Percentiles rank a stretch among this genome's conserved stretches.
phyloP scores from a whole-genome alignment of 306 rosid species.

The Sicyos edulis region DNA sequence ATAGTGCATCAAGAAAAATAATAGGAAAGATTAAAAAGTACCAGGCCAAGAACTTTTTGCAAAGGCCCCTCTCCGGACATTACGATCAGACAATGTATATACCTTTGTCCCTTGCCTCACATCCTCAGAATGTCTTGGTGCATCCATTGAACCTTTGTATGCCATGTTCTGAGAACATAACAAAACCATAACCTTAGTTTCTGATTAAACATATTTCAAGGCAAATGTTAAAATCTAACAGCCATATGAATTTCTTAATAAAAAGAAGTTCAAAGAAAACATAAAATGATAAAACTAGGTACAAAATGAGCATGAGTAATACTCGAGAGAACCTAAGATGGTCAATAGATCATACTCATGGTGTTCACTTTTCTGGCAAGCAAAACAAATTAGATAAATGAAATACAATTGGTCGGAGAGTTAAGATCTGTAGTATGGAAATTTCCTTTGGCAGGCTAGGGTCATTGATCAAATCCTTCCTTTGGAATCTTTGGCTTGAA shows the following conservation, averaged over 20 bases:
- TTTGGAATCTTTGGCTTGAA: too few species aligned
- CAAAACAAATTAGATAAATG: not conserved
- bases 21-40: slow-evolving; percentile 26
- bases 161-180: slow-evolving; percentile 53
- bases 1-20: slow-evolving; percentile 1
- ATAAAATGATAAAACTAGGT: not conserved
- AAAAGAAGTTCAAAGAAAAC: too few species aligned
- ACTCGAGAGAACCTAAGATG: not conserved
- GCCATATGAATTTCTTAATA: too few species aligned
- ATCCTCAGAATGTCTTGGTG: slow-evolving; percentile 44
- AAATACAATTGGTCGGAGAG: not conserved
- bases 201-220: not conserved
- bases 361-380: not conserved
- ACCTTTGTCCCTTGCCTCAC: slow-evolving; percentile 44
- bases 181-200: slow-evolving; percentile 14
- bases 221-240: not conserved
- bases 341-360: not conserved
- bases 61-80: slow-evolving; percentile 55
- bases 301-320: not conserved
- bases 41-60: slow-evolving; percentile 54
- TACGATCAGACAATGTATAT: slow-evolving; percentile 47
- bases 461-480: too few species aligned
- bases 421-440: not conserved
- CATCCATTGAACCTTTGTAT: slow-evolving; percentile 41
- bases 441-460: too few species aligned